These are phyloP conservation scores for Coniophora puteana DNA, from an alignment of 1,284 basidiomycete genomes.

Conservation along the genomic window DNA sequence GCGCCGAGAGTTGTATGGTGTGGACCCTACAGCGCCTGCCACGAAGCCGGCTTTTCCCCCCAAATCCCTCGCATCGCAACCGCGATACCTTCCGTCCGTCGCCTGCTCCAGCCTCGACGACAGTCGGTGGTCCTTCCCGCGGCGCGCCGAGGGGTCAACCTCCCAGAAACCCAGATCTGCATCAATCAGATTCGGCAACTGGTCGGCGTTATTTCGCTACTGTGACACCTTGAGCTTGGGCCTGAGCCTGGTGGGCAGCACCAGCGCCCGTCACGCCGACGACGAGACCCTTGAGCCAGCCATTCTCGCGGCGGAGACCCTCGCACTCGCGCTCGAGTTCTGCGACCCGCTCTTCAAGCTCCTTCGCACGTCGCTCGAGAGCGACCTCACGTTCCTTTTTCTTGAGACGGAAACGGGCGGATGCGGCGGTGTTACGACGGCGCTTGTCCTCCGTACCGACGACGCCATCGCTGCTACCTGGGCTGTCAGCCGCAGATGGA, in stretches of 20 bases:
- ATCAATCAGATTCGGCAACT: background rate
- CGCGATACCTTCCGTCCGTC: too few species aligned
- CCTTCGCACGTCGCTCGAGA: slow-evolving; percentile 85
- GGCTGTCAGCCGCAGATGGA: slow-evolving; percentile 25
- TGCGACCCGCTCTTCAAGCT: slow-evolving; percentile 80
- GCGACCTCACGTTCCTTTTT: slow-evolving; percentile 98
- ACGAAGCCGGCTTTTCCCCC: too few species aligned
- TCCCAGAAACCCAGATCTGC: background rate
- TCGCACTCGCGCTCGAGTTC: slow-evolving; percentile 92
- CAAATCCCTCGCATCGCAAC: too few species aligned
- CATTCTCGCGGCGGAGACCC: slow-evolving; percentile 88
- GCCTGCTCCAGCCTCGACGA: too few species aligned
- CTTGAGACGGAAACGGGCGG: slow-evolving; percentile 96
- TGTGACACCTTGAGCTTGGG: too few species aligned
- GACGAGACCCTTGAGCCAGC: slow-evolving; percentile 91
- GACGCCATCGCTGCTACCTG: slow-evolving; percentile 25
- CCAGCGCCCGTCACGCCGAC: slow-evolving; percentile 79
- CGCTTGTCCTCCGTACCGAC: slow-evolving; percentile 85
- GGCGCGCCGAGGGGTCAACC: background rate
- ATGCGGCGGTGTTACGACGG: slow-evolving; percentile 92
- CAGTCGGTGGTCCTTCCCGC: too few species aligned
- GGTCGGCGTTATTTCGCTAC: background rate
- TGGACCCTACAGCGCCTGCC: too few species aligned
- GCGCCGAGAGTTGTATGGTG: too few species aligned
- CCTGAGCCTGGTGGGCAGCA: slow-evolving; percentile 15